phyloP scores from a whole-genome alignment of 768 basidiomycete species.

The Psilocybe cubensis region DNA sequence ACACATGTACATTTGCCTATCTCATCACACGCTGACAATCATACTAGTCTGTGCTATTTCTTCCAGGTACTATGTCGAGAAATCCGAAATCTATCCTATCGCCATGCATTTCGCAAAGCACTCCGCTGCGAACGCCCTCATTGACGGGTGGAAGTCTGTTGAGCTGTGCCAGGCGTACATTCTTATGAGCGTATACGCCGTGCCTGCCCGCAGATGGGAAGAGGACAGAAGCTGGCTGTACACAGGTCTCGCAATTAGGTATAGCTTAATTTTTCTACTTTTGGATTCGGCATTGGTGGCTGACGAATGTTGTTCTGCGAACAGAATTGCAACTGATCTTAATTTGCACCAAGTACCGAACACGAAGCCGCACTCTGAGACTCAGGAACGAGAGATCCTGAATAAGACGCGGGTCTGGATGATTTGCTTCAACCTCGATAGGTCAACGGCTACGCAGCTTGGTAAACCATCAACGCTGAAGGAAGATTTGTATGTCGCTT shows the following conservation, averaged over 20 bases:
- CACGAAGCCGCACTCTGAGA: constrained; percentile 69
- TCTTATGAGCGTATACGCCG: constrained; percentile 80
- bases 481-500: constrained; percentile 66
- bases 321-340: constrained; percentile 84
- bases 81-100: constrained; percentile 83
- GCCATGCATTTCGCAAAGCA: constrained; percentile 91
- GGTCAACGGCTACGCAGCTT: constrained; percentile 86
- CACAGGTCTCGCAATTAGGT: constrained; percentile 85
- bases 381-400: constrained; percentile 78
- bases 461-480: constrained; percentile 90
- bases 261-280: constrained; percentile 12
- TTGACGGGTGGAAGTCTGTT: constrained; percentile 83
- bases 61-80: constrained; percentile 77
- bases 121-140: constrained; percentile 78
- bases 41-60: constrained; percentile 80
- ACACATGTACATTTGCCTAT: neutral
- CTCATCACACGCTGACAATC: constrained; percentile 4
- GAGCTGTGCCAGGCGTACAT: constrained; percentile 93
- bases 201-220: constrained; percentile 84
- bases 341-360: constrained; percentile 76
- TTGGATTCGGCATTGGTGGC: neutral
- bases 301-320: neutral
- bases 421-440: constrained; percentile 88
- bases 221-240: constrained; percentile 92
- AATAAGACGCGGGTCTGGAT: constrained; percentile 91